Evolutionary conservation across 2,329 filamentous ascomycete species (phyloP), one percentile per base, ranked within the genome.

Genomic region (Aureobasidium sp.): DNA sequence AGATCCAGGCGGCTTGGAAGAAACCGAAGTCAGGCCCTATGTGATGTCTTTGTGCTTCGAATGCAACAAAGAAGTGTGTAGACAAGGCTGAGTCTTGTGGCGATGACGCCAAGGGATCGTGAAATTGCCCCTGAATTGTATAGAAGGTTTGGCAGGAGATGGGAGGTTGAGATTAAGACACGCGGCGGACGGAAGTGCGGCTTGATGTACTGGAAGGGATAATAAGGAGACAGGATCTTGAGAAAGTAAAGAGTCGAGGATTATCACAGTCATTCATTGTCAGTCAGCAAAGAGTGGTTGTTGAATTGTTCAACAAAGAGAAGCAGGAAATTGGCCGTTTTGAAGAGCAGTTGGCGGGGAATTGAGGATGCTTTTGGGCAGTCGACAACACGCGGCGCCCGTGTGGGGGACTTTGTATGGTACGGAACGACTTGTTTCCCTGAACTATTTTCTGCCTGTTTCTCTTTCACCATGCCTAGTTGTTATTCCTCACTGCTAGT

Each of bases 311-410:
- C 58, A 50, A 61, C 58, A 61, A 61, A 61, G 58, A 40, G 40
- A 9, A 50, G 38, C 58, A 61, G 58, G 58, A 61, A 61, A 61
- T 61, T 61, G 58, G 43, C 58, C 55, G 55, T 59, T 59, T 45
- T n/a, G n/a, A 23, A 20, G 15, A 18, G 9, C 16, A 33, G 40
- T 59, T 59, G 55, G 55, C 38, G 55, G 55, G 55, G 55, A 51
- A 51, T 27, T 23, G 23, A 25, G n/a, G 58, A 61, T 61, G 58
- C 58, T 61, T 61, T 61, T 61, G 45, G 58, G 16, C 10, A 20
- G 23, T 36, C 29, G 45, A 50, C 58, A 50, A 38, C 42, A 48
- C 38, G 40, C 38, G 54, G 36, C 54, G 25, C 38, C 11, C 27
- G 27, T 27, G 56, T 38, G 43, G 58, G 42, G 45, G 58, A 50